Conservation (phyloP, 805 yeast species). For the Ogataea siamensis region DNA sequence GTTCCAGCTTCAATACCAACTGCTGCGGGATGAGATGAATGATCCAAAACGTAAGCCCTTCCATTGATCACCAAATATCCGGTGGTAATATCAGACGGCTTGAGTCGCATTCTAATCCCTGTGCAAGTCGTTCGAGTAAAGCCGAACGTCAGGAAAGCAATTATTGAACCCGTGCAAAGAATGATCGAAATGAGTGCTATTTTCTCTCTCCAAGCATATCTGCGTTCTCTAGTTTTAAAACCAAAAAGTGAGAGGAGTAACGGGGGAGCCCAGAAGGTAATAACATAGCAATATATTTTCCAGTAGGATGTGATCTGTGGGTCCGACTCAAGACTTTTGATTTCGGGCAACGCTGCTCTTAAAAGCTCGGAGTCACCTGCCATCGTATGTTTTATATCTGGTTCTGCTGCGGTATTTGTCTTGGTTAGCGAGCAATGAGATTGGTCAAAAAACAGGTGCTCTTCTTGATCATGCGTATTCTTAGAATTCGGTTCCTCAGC, state of each 20-base stretch:
- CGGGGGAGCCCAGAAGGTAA: constrained; percentile 93
- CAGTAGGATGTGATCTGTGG: constrained; percentile 46
- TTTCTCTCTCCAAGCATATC: constrained; percentile 96
- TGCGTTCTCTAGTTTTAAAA: constrained; percentile 73
- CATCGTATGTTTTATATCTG: not conserved
- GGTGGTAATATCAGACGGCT: constrained; percentile 54
- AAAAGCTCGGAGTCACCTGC: not conserved
- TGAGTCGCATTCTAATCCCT: constrained; percentile 45
- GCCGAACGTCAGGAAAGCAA: constrained; percentile 89
- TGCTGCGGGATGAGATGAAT: constrained; percentile 75
- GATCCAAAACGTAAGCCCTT: constrained; percentile 66
- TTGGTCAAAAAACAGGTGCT: too few relatives aligned
- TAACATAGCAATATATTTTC: constrained; percentile 72
- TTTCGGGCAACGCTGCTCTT: not conserved
- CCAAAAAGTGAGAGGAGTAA: constrained; percentile 72
- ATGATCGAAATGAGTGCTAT: constrained; percentile 81
- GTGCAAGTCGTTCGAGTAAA: constrained; percentile 80
- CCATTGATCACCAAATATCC: constrained; percentile 80
- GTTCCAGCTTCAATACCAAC: constrained; percentile 71
- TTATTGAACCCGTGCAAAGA: constrained; percentile 65
- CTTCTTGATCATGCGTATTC: too few relatives aligned
- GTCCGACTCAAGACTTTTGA: constrained; percentile 13
- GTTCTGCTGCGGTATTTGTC: too few relatives aligned
- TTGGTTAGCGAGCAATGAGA: too few relatives aligned
- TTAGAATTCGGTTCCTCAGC: too few relatives aligned